These are phyloP conservation scores for Skeletonema costatum DNA, from an alignment of 108 stramenopile species.

Conservation along the genomic window DNA sequence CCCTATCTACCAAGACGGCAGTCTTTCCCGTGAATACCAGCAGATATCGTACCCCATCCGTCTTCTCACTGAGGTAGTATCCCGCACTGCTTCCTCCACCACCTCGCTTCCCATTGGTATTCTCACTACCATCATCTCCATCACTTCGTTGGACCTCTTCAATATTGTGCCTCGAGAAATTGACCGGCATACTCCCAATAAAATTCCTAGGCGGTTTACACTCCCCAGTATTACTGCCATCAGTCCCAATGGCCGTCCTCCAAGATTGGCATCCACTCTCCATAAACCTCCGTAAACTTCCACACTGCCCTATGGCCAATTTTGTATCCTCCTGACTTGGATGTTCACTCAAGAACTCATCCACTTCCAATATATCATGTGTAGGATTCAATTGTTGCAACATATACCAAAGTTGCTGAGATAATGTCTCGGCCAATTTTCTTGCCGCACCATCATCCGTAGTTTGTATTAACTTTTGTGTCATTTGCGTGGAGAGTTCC, in stretches of 20 bases:
- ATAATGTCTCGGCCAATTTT: conserved; percentile 51
- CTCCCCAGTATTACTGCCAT: conserved; percentile 35
- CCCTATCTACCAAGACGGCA: conserved; percentile 89
- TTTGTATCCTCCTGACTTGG: conserved; percentile 57
- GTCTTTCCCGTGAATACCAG: conserved; percentile 89
- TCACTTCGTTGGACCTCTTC: conserved; percentile 82
- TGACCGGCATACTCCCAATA: conserved; percentile 95
- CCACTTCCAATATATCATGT: conserved; percentile 78
- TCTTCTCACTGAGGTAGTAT: conserved; percentile 96
- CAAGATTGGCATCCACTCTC: conserved; percentile 45
- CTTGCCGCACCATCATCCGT: conserved; percentile 48
- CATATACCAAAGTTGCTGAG: conserved; percentile 83
- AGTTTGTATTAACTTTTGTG: conserved; percentile 69
- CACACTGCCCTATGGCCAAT: conserved; percentile 78
- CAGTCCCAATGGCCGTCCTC: conserved; percentile 38
- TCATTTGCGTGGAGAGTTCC: conserved; percentile 59
- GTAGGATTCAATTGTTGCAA: conserved; percentile 78
- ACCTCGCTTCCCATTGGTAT: too few relatives aligned
- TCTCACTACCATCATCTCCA: conserved; percentile 32
- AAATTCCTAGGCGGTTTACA: conserved; percentile 66
- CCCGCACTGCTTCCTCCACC: conserved; percentile 23
- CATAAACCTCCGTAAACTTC: conserved; percentile 69
- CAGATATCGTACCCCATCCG: conserved; percentile 95
- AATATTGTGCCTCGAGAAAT: conserved; percentile 93
- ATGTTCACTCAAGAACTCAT: conserved; percentile 72